phyloP scores from a whole-genome alignment of 2,329 filamentous ascomycete genomes.

The Magnaporthales sp. region DNA sequence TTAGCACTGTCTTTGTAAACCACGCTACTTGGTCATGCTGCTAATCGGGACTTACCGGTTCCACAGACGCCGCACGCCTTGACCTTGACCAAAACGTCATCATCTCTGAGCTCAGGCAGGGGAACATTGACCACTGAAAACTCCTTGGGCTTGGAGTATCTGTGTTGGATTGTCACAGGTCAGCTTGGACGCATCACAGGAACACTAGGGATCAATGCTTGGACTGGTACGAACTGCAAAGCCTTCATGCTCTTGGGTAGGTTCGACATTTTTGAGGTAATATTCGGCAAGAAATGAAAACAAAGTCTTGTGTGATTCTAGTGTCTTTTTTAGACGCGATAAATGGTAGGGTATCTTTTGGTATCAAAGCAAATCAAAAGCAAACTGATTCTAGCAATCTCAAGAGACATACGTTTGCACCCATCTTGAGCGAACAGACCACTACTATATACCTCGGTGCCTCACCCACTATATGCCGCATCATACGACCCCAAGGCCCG shows the following conservation, averaged over 20 bases:
- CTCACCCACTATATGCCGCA: too few species aligned
- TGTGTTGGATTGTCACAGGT: conserved; percentile 1
- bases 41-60: conserved; percentile 31
- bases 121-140: conserved; percentile 54
- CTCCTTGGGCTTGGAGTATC: conserved; percentile 19
- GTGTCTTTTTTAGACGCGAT: not conserved
- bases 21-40: not conserved
- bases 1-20: not conserved
- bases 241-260: conserved; percentile 27
- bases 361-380: too few species aligned
- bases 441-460: too few species aligned
- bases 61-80: conserved; percentile 58
- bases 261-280: conserved; percentile 19
- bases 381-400: too few species aligned
- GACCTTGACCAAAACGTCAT: conserved; percentile 57
- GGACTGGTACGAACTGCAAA: conserved; percentile 11
- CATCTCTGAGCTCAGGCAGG: conserved; percentile 49
- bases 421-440: too few species aligned
- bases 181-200: not conserved
- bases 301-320: not conserved
- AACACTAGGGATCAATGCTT: not conserved
- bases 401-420: too few species aligned
- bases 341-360: too few species aligned
- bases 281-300: not conserved
- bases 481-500: too few species aligned